Percentiles rank a stretch among this genome's conserved stretches.
phyloP scores from a whole-genome alignment of 2,329 filamentous ascomycete species.

The Colletotrichum sp. region DNA sequence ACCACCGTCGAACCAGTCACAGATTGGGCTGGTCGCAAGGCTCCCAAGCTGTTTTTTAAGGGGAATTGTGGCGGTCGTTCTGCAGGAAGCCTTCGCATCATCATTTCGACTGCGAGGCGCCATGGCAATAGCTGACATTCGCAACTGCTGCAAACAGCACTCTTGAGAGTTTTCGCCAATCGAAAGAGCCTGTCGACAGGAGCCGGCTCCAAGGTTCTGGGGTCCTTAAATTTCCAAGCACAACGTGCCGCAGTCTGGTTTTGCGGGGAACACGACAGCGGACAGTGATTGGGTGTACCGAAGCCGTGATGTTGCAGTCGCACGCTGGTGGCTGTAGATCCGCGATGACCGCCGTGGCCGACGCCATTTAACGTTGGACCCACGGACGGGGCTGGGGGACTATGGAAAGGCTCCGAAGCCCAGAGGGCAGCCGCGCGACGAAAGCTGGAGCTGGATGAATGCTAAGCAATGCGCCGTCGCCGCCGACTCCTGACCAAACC shows the following conservation, averaged over 20 bases:
- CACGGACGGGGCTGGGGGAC: not conserved
- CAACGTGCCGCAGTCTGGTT: not conserved
- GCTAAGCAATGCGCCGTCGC: not conserved
- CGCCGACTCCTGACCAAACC: not conserved
- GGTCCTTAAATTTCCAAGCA: conserved; percentile 4
- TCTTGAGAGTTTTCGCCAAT: not conserved
- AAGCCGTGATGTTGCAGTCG: not conserved
- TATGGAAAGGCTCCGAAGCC: not conserved
- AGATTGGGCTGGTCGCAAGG: not conserved
- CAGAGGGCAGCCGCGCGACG: not conserved
- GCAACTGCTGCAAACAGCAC: not conserved
- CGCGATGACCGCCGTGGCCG: conserved; percentile 2
- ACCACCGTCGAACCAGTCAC: not conserved
- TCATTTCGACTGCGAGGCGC: not conserved
- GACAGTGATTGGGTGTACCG: not conserved
- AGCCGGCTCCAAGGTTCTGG: conserved; percentile 11
- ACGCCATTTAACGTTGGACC: conserved; percentile 2
- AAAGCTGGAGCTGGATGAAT: not conserved
- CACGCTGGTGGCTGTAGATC: conserved; percentile 1
- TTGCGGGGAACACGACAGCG: conserved; percentile 4
- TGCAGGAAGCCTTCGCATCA: not conserved
- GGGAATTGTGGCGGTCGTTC: not conserved
- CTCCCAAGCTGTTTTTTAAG: not conserved
- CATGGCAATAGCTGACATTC: not conserved
- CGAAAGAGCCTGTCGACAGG: not conserved